Evolutionary conservation across 2,329 filamentous ascomycete genomes (phyloP), one percentile per base, ranked within the genome.

Genomic region (Claviceps sp.): DNA sequence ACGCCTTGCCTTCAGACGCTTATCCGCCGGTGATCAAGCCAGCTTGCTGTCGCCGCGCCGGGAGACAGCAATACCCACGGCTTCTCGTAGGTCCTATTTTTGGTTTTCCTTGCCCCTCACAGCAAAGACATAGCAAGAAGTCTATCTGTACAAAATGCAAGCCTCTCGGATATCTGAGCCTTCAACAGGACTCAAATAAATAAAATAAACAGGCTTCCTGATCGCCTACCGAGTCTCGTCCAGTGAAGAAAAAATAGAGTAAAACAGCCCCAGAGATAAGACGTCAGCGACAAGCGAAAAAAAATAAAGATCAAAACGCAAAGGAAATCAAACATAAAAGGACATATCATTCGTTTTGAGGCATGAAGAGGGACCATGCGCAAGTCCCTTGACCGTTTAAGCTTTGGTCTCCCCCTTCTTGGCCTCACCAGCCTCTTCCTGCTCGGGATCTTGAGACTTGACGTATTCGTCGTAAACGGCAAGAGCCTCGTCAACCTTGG

Each of bases 381-480:
- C 50, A 54, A 26, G 41, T 24, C 5, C 14, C 5, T 14, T 24
- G 5, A 37, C 34, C 24, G 24, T 43, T 62, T 71, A 71, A 59
- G 68, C 67, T 69, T 73, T 71, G 54, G 63, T 65, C 63, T 69
- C 65, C 66, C 79, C 76, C 64, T 80, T 75, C 65, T 73, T 71
- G 48, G 62, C 63, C 57, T 72, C 71, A 50, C 60, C 67, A 49
- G 60, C 65, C 56, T 70, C 67, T 42, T 59, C 45, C 18, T 52
- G 43, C 14, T 53, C 70, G 38, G 57, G 66, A 40, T 66, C 65
- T 68, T 93, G 88, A 65, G 81, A 82, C 83, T 97, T 97, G 74
- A 97, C 85, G 71, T 98, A 98, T 72, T 98, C 93, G 66, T 98
- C 89, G 70, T 97, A 98, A 63, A 98, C 93, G 61, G 81, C 87